A percentile compares a stretch with the other conserved stretches of the same genome.
Evolutionary conservation across 441 rosid species (phyloP).

Genomic region (Populus tomentosa): DNA sequence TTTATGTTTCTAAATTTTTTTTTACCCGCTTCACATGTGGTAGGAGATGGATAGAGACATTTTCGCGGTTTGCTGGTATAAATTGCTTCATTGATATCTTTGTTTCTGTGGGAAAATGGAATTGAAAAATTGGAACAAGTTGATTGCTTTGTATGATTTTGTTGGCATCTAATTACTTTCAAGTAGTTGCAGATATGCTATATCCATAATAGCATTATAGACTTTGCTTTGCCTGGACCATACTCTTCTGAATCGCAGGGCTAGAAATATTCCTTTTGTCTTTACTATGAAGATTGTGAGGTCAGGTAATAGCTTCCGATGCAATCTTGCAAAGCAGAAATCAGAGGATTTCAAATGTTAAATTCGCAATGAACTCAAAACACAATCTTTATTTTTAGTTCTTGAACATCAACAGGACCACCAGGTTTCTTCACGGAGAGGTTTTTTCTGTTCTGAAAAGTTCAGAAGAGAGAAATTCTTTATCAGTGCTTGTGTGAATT

Average conservation of each 20-base stretch:
- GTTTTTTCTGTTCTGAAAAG: background rate
- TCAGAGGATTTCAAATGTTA: background rate
- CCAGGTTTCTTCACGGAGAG: background rate
- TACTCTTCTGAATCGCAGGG: too few species aligned
- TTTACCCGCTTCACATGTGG: background rate
- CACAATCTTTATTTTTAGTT: background rate
- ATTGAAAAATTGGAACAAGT: background rate
- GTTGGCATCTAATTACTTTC: background rate
- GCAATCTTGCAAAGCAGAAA: background rate
- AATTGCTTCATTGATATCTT: background rate
- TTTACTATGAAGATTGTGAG: background rate
- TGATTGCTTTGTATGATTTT: background rate
- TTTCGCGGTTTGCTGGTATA: background rate
- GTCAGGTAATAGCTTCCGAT: background rate
- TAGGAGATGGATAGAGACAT: background rate
- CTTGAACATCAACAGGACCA: background rate
- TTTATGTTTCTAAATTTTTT: background rate
- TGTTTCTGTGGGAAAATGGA: background rate
- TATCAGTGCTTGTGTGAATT: background rate
- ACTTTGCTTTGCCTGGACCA: too few species aligned
- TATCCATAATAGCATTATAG: background rate
- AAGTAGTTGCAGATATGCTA: background rate
- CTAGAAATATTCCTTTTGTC: background rate
- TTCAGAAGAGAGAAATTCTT: background rate
- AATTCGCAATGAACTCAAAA: background rate